Conservation (phyloP, 2,329 filamentous ascomycete genomes). For the Diaporthe sp. region DNA sequence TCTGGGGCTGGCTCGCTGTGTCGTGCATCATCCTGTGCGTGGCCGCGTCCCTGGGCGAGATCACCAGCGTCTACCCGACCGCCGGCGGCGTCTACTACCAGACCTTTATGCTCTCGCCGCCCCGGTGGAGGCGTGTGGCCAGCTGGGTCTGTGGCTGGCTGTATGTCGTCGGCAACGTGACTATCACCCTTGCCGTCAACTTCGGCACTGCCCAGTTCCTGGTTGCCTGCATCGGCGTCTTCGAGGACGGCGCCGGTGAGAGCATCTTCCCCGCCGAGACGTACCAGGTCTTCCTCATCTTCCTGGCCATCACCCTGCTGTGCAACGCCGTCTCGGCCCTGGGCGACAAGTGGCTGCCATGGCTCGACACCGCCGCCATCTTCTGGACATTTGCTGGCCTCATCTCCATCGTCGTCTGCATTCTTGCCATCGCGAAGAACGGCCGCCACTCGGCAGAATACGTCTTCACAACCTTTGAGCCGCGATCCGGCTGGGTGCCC, state of each 20-base stretch:
- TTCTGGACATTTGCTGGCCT: constrained; percentile 82
- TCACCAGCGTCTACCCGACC: constrained; percentile 82
- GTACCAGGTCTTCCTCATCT: constrained; percentile 80
- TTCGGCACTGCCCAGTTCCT: constrained; percentile 80
- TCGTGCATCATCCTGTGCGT: constrained; percentile 80
- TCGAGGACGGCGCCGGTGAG: constrained; percentile 58
- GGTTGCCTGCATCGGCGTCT: constrained; percentile 68
- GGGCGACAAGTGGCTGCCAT: constrained; percentile 75
- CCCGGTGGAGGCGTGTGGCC: constrained; percentile 70
- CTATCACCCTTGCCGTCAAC: constrained; percentile 85
- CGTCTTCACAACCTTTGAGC: constrained; percentile 78
- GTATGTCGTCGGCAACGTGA: constrained; percentile 84
- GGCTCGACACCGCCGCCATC: constrained; percentile 79
- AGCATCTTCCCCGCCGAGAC: constrained; percentile 60
- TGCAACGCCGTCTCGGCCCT: constrained; percentile 76
- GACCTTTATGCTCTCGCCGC: constrained; percentile 78
- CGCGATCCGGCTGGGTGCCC: constrained; percentile 75
- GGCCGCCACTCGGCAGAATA: constrained; percentile 73
- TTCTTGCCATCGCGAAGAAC: constrained; percentile 76
- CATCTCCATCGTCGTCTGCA: constrained; percentile 72
- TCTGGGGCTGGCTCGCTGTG: constrained; percentile 79
- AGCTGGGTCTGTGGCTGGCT: constrained; percentile 83
- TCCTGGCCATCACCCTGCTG: constrained; percentile 75
- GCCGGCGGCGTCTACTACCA: constrained; percentile 84
- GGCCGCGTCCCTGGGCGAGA: constrained; percentile 78